Conservation (phyloP, 2,329 filamentous ascomycete genomes). For the Colletotrichum lindemuthianum region DNA sequence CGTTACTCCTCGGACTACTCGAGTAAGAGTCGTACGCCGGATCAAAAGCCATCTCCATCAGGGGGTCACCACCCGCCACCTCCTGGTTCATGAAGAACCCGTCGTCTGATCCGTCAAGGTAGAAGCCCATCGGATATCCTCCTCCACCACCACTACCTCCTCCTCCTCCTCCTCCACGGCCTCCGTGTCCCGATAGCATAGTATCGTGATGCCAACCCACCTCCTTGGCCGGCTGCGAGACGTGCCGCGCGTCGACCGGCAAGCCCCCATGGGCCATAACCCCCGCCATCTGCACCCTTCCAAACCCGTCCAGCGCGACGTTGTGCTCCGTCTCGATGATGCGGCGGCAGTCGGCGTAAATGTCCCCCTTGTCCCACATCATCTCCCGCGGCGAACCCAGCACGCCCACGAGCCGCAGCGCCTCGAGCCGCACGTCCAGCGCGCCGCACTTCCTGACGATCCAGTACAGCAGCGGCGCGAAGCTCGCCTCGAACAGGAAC, state of each 20-base stretch:
- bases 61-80: neutral
- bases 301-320: slow-evolving; percentile 6
- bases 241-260: neutral
- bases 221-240: neutral
- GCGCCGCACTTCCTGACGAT: slow-evolving; percentile 8
- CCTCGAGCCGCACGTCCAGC: slow-evolving; percentile 50
- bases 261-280: neutral
- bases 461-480: slow-evolving; percentile 4
- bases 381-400: slow-evolving; percentile 36
- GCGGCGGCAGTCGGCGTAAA: slow-evolving; percentile 14
- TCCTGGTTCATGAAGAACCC: neutral
- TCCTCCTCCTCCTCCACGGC: no score
- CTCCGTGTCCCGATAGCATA: no score
- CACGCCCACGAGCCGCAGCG: slow-evolving; percentile 43
- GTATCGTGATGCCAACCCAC: no score
- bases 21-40: slow-evolving; percentile 1
- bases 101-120: neutral
- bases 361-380: neutral
- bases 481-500: slow-evolving; percentile 7
- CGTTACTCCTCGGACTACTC: slow-evolving; percentile 3
- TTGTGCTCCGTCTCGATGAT: slow-evolving; percentile 28
- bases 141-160: no score
- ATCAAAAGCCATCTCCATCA: neutral
- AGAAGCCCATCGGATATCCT: no score
- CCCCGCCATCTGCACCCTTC: neutral